Conservation (phyloP, 2,329 filamentous ascomycete genomes). For the Trichoderma aggressivum region DNA sequence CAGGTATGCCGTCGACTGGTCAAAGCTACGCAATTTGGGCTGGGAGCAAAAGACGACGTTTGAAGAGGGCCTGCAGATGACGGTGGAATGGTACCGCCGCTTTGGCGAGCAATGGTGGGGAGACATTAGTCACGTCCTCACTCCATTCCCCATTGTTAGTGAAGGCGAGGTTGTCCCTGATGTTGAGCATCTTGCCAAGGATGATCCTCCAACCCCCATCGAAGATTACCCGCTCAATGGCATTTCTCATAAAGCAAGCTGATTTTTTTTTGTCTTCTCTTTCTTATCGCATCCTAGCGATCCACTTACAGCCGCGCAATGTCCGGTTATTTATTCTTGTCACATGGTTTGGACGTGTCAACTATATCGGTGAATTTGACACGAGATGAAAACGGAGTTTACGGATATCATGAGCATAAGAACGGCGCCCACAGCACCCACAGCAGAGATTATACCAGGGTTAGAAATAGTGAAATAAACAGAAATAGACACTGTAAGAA, state of each 20-base stretch:
- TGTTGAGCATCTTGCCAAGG: conserved; percentile 33
- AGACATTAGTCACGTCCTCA: conserved; percentile 65
- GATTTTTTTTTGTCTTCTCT: not conserved
- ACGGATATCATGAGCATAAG: conserved; percentile 17
- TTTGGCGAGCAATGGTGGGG: conserved; percentile 71
- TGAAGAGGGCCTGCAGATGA: conserved; percentile 58
- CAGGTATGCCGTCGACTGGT: conserved; percentile 68
- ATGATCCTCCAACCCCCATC: conserved; percentile 31
- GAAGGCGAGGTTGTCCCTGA: conserved; percentile 55
- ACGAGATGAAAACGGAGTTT: conserved; percentile 10
- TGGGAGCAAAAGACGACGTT: conserved; percentile 68
- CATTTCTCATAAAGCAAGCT: conserved; percentile 14
- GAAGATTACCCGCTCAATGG: conserved; percentile 23
- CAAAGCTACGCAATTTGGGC: conserved; percentile 63
- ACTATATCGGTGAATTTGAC: not conserved
- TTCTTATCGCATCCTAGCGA: not conserved
- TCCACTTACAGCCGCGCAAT: not conserved
- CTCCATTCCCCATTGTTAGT: conserved; percentile 62
- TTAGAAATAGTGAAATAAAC: conserved; percentile 6
- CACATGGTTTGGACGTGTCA: not conserved
- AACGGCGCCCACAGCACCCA: conserved; percentile 7
- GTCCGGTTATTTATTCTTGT: not conserved
- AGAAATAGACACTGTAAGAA: not conserved
- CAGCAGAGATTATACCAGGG: conserved; percentile 14
- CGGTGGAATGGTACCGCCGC: conserved; percentile 66